Evolutionary conservation across 2,329 filamentous ascomycete species (phyloP), one percentile per base, ranked within the genome.

Genomic region (Aschersonia sp.): DNA sequence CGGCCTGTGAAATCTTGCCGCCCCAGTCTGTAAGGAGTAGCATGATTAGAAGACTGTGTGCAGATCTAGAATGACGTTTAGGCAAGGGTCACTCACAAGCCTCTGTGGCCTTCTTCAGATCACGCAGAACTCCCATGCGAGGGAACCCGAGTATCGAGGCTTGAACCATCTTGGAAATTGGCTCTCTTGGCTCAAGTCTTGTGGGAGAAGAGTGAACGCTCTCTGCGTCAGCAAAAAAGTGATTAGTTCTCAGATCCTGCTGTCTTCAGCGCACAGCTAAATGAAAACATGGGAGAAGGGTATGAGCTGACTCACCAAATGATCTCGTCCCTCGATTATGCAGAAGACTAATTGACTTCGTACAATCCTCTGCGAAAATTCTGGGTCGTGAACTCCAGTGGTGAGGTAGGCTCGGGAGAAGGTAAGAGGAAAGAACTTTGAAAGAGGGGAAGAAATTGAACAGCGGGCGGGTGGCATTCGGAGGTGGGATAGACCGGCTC

Each of bases 101-200:
- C 73, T 98, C 92, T 58, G 89, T 98, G 65, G 92, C 92, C 83
- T 98, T 98, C 84, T 98, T 98, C 68, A 98, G 82, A 79, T 98
- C 92, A 82, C 92, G 88, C 73, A 94, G 86, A 63, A 79, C 85
- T 73, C 92, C 92, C 87, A 97, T 95, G 66, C 92, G 90, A 69
- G 92, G 92, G 81, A 98, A 98, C 74, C 92, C 92, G 69, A 98
- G 84, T 69, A 98, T 78, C 59, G 92, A 73, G 56, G 76, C 79
- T 64, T 79, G 73, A 66, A 79, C 76, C 76, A 79, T 79, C 53
- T 66, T 76, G 66, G 54, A 59, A 62, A 62, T 63, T 59, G 53
- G 52, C 55, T n/a, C 14, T 54, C 52, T 31, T 46, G 37, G 45
- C 42, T 50, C 48, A 12, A 22, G 22, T 48, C 30, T 11, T 11